phyloP scores from a whole-genome alignment of 2,329 filamentous ascomycete species.

The Curvularia verruculosa region DNA sequence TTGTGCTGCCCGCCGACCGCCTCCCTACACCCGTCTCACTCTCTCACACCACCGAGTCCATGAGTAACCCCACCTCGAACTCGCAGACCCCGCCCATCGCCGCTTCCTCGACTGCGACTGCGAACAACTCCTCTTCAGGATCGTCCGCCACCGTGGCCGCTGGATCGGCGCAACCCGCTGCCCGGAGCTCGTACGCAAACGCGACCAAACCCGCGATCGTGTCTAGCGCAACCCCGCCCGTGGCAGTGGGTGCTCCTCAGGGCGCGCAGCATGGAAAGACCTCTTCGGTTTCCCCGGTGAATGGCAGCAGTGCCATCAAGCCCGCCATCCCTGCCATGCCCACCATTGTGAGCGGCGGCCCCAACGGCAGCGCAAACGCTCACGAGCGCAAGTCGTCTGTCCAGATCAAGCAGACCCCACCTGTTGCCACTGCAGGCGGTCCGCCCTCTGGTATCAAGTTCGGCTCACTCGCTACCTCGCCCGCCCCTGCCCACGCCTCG shows the following conservation, averaged over 20 bases:
- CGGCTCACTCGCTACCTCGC: constrained; percentile 70
- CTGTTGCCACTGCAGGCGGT: constrained; percentile 55
- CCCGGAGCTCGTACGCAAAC: constrained; percentile 65
- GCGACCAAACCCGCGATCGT: constrained; percentile 62
- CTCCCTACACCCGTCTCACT: constrained; percentile 12
- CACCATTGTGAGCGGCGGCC: constrained; percentile 66
- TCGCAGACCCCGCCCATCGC: constrained; percentile 56
- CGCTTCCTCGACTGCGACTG: constrained; percentile 56
- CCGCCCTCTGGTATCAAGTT: constrained; percentile 72
- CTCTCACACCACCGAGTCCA: constrained; percentile 41
- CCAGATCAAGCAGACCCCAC: constrained; percentile 82
- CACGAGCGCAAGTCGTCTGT: constrained; percentile 89
- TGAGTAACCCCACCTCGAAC: constrained; percentile 66
- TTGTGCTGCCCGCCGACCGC: constrained; percentile 22
- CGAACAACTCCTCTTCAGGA: constrained; percentile 57
- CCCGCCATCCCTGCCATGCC: constrained; percentile 52
- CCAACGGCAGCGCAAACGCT: constrained; percentile 78
- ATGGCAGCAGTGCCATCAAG: constrained; percentile 70
- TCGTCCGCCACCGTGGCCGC: constrained; percentile 57
- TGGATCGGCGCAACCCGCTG: constrained; percentile 62
- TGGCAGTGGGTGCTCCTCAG: constrained; percentile 62
- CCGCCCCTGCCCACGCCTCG: constrained; percentile 69
- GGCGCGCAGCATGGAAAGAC: constrained; percentile 55
- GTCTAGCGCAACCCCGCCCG: constrained; percentile 58
- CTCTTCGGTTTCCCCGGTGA: constrained; percentile 72